phyloP scores from a whole-genome alignment of 2,329 filamentous ascomycete species.

The Podosphaera xanthii region DNA sequence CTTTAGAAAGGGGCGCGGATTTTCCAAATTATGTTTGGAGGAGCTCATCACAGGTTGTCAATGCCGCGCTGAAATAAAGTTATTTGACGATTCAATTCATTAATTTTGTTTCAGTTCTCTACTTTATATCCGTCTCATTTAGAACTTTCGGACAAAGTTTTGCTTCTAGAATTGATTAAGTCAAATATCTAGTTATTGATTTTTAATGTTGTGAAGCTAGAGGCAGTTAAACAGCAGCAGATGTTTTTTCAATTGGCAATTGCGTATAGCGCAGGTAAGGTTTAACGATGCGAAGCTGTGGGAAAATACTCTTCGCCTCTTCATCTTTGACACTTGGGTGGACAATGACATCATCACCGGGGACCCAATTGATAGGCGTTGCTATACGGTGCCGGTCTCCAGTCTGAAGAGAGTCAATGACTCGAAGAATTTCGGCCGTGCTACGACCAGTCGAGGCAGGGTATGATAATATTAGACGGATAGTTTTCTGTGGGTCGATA shows the following conservation, averaged over 20 bases:
- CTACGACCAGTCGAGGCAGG: conserved; percentile 72
- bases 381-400: conserved; percentile 76
- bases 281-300: conserved; percentile 46
- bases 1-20: too few relatives aligned
- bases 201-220: not conserved
- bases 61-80: too few relatives aligned
- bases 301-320: conserved; percentile 74
- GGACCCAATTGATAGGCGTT: conserved; percentile 77
- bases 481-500: conserved; percentile 84
- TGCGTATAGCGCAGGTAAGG: conserved; percentile 54
- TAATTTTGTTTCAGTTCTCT: too few relatives aligned
- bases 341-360: conserved; percentile 80
- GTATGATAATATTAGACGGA: conserved; percentile 80
- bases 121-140: too few relatives aligned
- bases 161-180: not conserved
- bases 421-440: conserved; percentile 55
- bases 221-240: conserved; percentile 7
- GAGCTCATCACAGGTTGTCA: too few relatives aligned
- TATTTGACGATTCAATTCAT: too few relatives aligned
- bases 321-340: conserved; percentile 63
- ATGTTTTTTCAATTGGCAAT: conserved; percentile 29
- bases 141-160: too few relatives aligned
- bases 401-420: conserved; percentile 57
- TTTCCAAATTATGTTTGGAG: too few relatives aligned
- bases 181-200: not conserved